These are phyloP conservation scores for Mycena belliarum DNA, from an alignment of 768 basidiomycete genomes.

Conservation along the genomic window DNA sequence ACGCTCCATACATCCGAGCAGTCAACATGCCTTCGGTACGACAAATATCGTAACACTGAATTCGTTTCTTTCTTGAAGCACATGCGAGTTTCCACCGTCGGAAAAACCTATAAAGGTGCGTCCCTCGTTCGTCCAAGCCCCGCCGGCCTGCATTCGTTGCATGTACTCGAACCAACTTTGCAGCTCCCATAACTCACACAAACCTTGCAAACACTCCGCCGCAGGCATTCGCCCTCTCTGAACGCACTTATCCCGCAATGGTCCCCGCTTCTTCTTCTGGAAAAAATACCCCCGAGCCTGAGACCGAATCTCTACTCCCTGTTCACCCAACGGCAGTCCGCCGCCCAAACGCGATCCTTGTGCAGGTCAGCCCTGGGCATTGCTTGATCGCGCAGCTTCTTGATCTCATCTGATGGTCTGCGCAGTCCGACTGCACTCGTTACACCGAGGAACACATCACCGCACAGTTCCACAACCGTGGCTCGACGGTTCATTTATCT, in stretches of 20 bases:
- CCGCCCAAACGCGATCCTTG: constrained; percentile 71
- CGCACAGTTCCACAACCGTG: constrained; percentile 78
- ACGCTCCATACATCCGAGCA: too few relatives aligned
- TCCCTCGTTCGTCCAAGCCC: not conserved
- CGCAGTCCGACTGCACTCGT: constrained; percentile 75
- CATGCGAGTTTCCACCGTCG: too few relatives aligned
- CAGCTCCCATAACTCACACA: constrained; percentile 83
- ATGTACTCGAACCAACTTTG: constrained; percentile 96
- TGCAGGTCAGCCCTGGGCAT: constrained; percentile 31
- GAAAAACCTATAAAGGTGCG: not conserved
- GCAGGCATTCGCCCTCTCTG: constrained; percentile 48
- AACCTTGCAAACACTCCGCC: constrained; percentile 81
- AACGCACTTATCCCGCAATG: constrained; percentile 41
- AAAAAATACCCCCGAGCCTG: constrained; percentile 67
- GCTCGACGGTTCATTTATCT: constrained; percentile 65
- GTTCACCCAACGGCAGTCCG: constrained; percentile 86
- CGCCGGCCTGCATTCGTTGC: constrained; percentile 47
- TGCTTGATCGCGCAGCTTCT: not conserved
- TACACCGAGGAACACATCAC: constrained; percentile 85
- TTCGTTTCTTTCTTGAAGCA: too few relatives aligned
- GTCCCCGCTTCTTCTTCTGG: constrained; percentile 60
- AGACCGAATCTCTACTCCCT: constrained; percentile 63
- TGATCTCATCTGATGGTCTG: not conserved
- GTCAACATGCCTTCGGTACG: too few relatives aligned
- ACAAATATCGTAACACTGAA: too few relatives aligned